Evolutionary conservation across 2,329 filamentous ascomycete genomes (phyloP), one percentile per base, ranked within the genome.

Genomic region (Pochonia chlamydosporia): DNA sequence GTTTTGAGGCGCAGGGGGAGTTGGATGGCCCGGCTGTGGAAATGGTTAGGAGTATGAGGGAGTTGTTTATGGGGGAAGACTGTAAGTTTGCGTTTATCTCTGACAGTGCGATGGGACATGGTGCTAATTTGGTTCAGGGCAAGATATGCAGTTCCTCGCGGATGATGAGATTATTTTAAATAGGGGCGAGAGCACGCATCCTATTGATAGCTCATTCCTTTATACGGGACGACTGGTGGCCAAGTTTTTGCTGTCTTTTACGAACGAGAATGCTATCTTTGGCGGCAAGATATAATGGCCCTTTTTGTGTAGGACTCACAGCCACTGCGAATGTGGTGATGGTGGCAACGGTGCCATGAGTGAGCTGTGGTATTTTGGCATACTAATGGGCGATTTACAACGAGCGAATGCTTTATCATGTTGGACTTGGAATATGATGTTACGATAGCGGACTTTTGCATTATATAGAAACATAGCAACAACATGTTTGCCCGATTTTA

Each of bases 401-500:
- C n/a, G n/a, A n/a, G n/a, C n/a, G n/a, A n/a, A n/a, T n/a, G n/a
- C n/a, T n/a, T 6, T 7, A 35, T 2, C 31, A 2, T 35, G 14
- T 16, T 18, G 31, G 33, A 16, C n/a, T 36, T 20, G 33, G n/a
- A 20, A 36, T 20, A 36, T 7, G 20, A 39, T 23, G 20, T 23
- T 8, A 39, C 11, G 35, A 23, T 23, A 39, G 35, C 35, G 20
- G 18, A 36, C 33, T 36, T 35, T 35, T 9, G 9, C 8, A 11
- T 39, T 39, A n/a, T 33, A 25, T 11, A 23, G 14, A 46, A n/a
- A 33, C 25, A 20, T 8, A 36, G 20, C 13, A 28, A n/a, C 52
- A 57, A 40, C 47, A 73, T 81, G 75, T 82, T 60, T 75, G 76
- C 77, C 78, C 75, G 72, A 70, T 73, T 74, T 74, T 82, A 82